Conservation (phyloP, 352 stramenopile species). For the Saprolegnia diclina region DNA sequence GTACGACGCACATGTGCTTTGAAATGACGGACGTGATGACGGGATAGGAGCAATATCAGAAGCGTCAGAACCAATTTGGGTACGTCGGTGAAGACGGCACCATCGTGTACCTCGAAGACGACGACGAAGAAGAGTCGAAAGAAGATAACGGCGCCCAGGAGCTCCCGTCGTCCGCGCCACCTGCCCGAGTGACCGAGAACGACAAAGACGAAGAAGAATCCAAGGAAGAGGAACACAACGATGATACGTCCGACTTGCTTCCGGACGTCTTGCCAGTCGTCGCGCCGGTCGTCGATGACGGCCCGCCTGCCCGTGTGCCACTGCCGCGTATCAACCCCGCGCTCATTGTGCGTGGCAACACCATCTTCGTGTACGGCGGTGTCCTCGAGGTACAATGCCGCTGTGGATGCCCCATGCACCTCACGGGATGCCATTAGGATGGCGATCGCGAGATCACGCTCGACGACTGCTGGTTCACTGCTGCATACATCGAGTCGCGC, state of each 20-base stretch:
- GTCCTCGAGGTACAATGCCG: slow-evolving; percentile 60
- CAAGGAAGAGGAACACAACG: slow-evolving; percentile 31
- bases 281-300: slow-evolving; percentile 29
- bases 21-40: background rate
- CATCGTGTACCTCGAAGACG: slow-evolving; percentile 92
- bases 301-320: slow-evolving; percentile 35
- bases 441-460: slow-evolving; percentile 93
- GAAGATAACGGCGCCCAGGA: slow-evolving; percentile 31
- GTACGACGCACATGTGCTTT: slow-evolving; percentile 28
- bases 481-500: background rate
- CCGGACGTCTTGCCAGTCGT: slow-evolving; percentile 13
- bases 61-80: slow-evolving; percentile 87
- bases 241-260: slow-evolving; percentile 20
- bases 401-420: no score
- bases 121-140: slow-evolving; percentile 55
- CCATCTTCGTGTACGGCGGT: slow-evolving; percentile 90
- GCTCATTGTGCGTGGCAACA: slow-evolving; percentile 84
- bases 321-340: slow-evolving; percentile 84
- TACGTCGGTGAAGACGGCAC: slow-evolving; percentile 94
- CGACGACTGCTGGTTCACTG: slow-evolving; percentile 87
- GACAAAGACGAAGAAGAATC: no score
- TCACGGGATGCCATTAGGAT: slow-evolving; percentile 29
- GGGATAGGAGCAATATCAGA: slow-evolving; percentile 28
- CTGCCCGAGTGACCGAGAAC: slow-evolving; percentile 17
- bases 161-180: no score